A percentile compares a stretch with the other conserved stretches of the same genome.
phyloP scores from a whole-genome alignment of 768 basidiomycete species.

The Paxillus rubicundulus region DNA sequence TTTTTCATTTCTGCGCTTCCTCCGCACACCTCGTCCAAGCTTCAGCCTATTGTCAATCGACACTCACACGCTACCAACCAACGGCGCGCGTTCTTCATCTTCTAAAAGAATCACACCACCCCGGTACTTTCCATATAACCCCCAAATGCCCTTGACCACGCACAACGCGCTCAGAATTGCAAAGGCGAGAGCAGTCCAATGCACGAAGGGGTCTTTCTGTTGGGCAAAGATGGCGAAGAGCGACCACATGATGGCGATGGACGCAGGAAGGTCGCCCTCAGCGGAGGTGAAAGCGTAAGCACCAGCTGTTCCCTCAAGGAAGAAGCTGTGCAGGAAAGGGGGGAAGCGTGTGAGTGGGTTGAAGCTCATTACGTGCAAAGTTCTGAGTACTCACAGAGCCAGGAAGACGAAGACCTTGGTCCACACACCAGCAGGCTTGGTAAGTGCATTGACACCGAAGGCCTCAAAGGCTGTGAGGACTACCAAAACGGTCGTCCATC shows the following conservation, averaged over 20 bases:
- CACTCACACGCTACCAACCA: slow-evolving; percentile 46
- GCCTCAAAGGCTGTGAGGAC: slow-evolving; percentile 83
- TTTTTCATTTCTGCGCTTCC: background rate
- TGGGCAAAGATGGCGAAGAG: slow-evolving; percentile 89
- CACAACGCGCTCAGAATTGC: slow-evolving; percentile 82
- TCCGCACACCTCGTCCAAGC: background rate
- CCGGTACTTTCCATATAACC: slow-evolving; percentile 47
- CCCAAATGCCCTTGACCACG: slow-evolving; percentile 73
- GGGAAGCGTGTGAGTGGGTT: slow-evolving; percentile 8
- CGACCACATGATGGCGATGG: slow-evolving; percentile 90
- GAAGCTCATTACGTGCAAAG: background rate
- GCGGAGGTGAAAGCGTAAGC: slow-evolving; percentile 90
- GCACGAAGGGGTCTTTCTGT: slow-evolving; percentile 70
- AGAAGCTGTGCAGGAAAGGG: slow-evolving; percentile 53
- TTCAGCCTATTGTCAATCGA: background rate
- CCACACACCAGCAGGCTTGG: slow-evolving; percentile 73
- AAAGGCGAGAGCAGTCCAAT: slow-evolving; percentile 86
- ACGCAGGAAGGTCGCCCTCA: slow-evolving; percentile 91
- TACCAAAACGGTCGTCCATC: slow-evolving; percentile 85
- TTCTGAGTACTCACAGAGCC: slow-evolving; percentile 54
- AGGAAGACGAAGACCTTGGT: slow-evolving; percentile 97
- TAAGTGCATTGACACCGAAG: slow-evolving; percentile 75
- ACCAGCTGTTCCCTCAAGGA: slow-evolving; percentile 89
- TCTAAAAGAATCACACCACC: slow-evolving; percentile 56
- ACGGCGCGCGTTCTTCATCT: slow-evolving; percentile 88